These are phyloP conservation scores for Actinomortierella wolfii DNA, from an alignment of 371 early-diverging fungal species.

Conservation along the genomic window DNA sequence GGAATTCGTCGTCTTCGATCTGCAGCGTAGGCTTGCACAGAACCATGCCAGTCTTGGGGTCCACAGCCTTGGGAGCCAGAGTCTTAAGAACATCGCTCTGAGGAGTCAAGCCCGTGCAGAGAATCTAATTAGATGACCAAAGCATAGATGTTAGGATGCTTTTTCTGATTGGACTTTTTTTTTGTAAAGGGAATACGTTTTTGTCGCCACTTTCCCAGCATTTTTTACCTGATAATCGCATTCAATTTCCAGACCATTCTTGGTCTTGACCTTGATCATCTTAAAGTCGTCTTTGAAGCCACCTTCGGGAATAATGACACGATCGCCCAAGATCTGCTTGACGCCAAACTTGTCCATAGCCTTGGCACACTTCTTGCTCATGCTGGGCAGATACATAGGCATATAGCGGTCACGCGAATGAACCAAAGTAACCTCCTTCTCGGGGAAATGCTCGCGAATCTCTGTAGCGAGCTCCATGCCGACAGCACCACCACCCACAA, in stretches of 20 bases:
- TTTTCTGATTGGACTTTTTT: background rate
- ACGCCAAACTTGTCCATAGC: conserved; percentile 55
- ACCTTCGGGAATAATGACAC: conserved; percentile 51
- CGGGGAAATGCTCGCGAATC: conserved; percentile 66
- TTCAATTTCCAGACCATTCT: conserved; percentile 52
- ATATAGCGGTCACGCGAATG: conserved; percentile 65
- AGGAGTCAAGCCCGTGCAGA: conserved; percentile 70
- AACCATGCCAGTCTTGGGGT: conserved; percentile 54
- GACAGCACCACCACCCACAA: conserved; percentile 74
- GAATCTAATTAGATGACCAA: conserved; percentile 46
- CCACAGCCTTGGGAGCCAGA: conserved; percentile 52
- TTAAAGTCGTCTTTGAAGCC: conserved; percentile 54
- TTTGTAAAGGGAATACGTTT: too few species aligned
- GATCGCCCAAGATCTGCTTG: conserved; percentile 53
- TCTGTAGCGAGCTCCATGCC: conserved; percentile 74
- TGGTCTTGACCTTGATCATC: conserved; percentile 53
- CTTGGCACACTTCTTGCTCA: conserved; percentile 50
- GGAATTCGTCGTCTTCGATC: conserved; percentile 60
- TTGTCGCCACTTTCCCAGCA: background rate
- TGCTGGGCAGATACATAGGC: conserved; percentile 53
- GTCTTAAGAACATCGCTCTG: conserved; percentile 54
- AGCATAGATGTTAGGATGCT: conserved; percentile 3
- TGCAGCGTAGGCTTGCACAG: conserved; percentile 67
- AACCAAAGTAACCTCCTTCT: conserved; percentile 63
- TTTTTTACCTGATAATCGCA: conserved; percentile 56